phyloP scores from a whole-genome alignment of 805 yeast species.

The Kodamaea sagamina region DNA sequence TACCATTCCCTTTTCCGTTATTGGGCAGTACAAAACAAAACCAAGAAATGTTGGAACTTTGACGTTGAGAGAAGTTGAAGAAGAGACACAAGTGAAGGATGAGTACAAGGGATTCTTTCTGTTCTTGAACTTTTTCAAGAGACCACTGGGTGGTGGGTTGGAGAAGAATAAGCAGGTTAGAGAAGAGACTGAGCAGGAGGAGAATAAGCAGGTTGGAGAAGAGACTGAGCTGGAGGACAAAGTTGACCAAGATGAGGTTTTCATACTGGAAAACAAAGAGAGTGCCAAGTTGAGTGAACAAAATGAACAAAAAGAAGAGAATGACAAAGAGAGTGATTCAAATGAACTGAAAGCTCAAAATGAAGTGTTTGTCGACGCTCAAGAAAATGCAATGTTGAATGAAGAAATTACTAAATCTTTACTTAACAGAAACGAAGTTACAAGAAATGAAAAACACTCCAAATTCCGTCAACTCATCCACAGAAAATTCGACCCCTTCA shows the following conservation, averaged over 20 bases:
- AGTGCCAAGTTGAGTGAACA: too few species aligned
- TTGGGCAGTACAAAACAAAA: constrained; percentile 14
- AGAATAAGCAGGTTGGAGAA: too few species aligned
- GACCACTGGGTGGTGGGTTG: constrained; percentile 16
- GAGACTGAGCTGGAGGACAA: too few species aligned
- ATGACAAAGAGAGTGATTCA: too few species aligned
- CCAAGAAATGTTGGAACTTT: constrained; percentile 16
- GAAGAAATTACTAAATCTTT: too few species aligned
- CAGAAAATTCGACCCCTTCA: constrained; percentile 1
- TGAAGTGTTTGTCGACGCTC: not conserved
- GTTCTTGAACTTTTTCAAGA: constrained; percentile 4
- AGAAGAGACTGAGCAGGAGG: too few species aligned
- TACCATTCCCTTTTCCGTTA: not conserved
- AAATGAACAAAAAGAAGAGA: too few species aligned
- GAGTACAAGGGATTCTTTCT: constrained; percentile 1
- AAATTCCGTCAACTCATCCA: constrained; percentile 1
- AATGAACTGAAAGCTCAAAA: too few species aligned
- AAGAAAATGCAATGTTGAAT: too few species aligned
- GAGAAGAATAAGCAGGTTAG: not conserved
- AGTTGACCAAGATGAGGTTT: too few species aligned
- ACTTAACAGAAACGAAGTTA: not conserved
- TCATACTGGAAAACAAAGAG: too few species aligned
- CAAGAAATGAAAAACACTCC: not conserved
- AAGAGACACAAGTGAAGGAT: not conserved
- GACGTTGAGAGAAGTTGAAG: constrained; percentile 4